A percentile compares a stretch with the other conserved stretches of the same genome.
These are phyloP conservation scores for Ceratocystis cacaofunesta DNA, from an alignment of 2,329 filamentous ascomycete genomes.

Conservation along the genomic window DNA sequence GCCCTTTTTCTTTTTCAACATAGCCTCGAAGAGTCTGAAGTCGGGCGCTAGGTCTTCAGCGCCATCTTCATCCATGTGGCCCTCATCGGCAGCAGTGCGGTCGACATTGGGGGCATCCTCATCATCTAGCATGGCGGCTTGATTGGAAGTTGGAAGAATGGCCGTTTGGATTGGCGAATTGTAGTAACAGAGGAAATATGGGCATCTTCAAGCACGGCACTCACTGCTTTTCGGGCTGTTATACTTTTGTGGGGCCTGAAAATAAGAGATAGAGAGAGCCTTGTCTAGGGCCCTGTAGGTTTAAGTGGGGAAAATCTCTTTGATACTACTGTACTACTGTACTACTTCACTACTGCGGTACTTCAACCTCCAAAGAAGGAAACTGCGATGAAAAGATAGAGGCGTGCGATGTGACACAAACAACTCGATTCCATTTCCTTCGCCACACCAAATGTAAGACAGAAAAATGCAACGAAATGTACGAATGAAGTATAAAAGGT, in stretches of 20 bases:
- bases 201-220: not conserved
- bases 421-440: too few relatives aligned
- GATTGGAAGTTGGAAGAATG: not conserved
- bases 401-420: too few relatives aligned
- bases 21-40: slow-evolving; percentile 55
- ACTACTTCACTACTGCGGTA: too few relatives aligned
- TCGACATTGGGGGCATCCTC: slow-evolving; percentile 27
- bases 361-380: too few relatives aligned
- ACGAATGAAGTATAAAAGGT: too few relatives aligned
- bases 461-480: too few relatives aligned
- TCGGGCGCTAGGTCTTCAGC: slow-evolving; percentile 73
- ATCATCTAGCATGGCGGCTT: slow-evolving; percentile 26
- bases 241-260: slow-evolving; percentile 3
- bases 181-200: not conserved
- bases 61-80: slow-evolving; percentile 37
- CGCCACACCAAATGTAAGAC: too few relatives aligned
- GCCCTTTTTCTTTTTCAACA: slow-evolving; percentile 38
- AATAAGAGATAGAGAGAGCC: not conserved
- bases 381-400: too few relatives aligned
- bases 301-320: too few relatives aligned
- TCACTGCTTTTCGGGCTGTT: not conserved
- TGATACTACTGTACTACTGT: too few relatives aligned
- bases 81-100: slow-evolving; percentile 18
- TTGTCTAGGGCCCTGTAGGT: too few relatives aligned
- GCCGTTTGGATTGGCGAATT: not conserved